Evolutionary conservation across 2,329 filamentous ascomycete genomes (phyloP).

Genomic region (Colletotrichum lindemuthianum): DNA sequence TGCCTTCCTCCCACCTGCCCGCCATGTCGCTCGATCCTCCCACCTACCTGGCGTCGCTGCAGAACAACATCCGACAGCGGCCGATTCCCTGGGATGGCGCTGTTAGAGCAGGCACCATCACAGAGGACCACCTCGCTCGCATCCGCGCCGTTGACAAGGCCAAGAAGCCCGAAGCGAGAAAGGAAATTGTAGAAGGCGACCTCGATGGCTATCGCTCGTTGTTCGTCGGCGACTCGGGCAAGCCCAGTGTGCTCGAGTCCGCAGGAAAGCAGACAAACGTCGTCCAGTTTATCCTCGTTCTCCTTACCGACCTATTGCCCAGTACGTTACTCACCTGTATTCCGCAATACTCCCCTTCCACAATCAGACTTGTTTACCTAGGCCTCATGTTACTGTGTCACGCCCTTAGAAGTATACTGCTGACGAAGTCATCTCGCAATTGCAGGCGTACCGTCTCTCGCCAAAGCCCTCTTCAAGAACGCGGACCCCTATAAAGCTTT

Average conservation of each 20-base stretch:
- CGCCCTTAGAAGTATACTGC: background rate
- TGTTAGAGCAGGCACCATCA: conserved; percentile 91
- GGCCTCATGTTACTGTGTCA: background rate
- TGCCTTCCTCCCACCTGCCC: conserved; percentile 23
- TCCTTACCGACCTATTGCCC: conserved; percentile 82
- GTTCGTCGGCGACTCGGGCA: conserved; percentile 80
- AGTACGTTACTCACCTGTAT: conserved; percentile 22
- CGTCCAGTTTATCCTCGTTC: conserved; percentile 92
- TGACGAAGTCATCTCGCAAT: conserved; percentile 5
- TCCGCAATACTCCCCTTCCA: background rate
- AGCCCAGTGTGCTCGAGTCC: conserved; percentile 79
- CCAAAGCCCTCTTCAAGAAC: conserved; percentile 79
- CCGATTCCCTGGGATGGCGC: conserved; percentile 98
- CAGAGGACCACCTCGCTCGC: conserved; percentile 91
- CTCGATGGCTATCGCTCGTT: conserved; percentile 82
- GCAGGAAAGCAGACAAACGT: conserved; percentile 89
- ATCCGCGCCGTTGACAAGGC: conserved; percentile 98
- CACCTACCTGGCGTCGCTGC: conserved; percentile 84
- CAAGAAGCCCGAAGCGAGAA: conserved; percentile 84
- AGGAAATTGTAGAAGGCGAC: conserved; percentile 83
- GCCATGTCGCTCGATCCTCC: conserved; percentile 91
- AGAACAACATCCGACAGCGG: conserved; percentile 95
- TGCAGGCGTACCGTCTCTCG: conserved; percentile 81
- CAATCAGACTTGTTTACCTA: background rate
- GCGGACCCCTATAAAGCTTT: conserved; percentile 84